Conservation (phyloP, 2,329 filamentous ascomycete species). For the Neobulgaria alba region DNA sequence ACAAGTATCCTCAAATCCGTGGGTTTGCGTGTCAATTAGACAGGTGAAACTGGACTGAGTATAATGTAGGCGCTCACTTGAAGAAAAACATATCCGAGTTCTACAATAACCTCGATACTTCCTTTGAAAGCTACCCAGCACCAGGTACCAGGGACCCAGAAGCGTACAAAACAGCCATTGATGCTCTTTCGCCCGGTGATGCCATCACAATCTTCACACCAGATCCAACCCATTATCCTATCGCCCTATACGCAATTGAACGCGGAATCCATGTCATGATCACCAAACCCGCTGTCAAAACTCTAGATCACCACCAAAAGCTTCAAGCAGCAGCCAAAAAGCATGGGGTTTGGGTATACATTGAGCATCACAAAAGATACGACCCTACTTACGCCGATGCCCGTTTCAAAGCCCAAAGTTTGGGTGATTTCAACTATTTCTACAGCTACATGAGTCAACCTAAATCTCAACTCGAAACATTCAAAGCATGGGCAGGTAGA, state of each 20-base stretch:
- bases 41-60: slow-evolving; percentile 1
- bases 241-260: slow-evolving; percentile 86
- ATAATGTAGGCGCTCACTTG: slow-evolving; percentile 60
- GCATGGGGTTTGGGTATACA: slow-evolving; percentile 77
- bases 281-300: slow-evolving; percentile 89
- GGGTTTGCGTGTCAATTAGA: slow-evolving; percentile 27
- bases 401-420: slow-evolving; percentile 60
- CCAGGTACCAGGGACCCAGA: slow-evolving; percentile 67
- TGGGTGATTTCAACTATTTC: slow-evolving; percentile 97
- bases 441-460: slow-evolving; percentile 60
- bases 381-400: slow-evolving; percentile 91
- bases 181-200: slow-evolving; percentile 69
- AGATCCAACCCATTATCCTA: slow-evolving; percentile 85
- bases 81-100: slow-evolving; percentile 78
- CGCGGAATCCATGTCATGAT: slow-evolving; percentile 83
- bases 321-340: slow-evolving; percentile 65
- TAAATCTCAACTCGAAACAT: slow-evolving; percentile 26
- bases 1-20: slow-evolving; percentile 89
- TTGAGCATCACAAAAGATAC: slow-evolving; percentile 96
- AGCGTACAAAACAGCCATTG: slow-evolving; percentile 83
- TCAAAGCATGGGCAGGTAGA: slow-evolving; percentile 52
- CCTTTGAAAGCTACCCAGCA: slow-evolving; percentile 74
- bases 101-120: slow-evolving; percentile 84
- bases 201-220: slow-evolving; percentile 96
- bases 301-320: slow-evolving; percentile 67